phyloP scores from a whole-genome alignment of 495 filamentous ascomycete genomes.

The Aspergillus ostianus region DNA sequence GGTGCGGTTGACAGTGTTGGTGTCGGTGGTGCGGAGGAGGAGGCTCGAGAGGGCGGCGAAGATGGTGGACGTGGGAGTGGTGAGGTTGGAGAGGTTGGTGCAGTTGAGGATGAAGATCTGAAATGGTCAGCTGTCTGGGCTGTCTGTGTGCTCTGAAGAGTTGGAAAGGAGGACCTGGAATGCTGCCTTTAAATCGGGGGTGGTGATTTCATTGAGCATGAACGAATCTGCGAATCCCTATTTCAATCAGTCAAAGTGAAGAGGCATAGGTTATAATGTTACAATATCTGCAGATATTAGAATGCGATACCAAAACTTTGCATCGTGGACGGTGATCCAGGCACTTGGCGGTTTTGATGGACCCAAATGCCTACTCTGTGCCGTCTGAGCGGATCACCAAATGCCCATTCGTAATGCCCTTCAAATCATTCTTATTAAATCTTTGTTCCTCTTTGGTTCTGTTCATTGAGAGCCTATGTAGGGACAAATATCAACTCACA shows the following conservation, averaged over 20 bases:
- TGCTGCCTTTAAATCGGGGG: background rate
- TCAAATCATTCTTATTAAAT: too few relatives aligned
- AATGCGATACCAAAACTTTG: background rate
- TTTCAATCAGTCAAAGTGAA: background rate
- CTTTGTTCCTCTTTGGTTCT: too few relatives aligned
- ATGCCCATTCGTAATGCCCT: background rate
- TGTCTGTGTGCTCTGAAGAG: too few relatives aligned
- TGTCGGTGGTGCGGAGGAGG: background rate
- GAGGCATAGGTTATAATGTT: background rate
- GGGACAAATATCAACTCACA: too few relatives aligned
- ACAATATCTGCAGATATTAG: background rate
- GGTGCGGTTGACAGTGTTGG: background rate
- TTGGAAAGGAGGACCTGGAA: background rate
- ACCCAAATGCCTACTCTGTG: background rate
- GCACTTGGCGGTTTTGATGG: background rate
- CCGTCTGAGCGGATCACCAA: background rate
- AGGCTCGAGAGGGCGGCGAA: background rate
- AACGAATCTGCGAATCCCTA: background rate
- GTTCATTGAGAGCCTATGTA: too few relatives aligned
- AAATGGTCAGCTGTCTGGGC: too few relatives aligned
- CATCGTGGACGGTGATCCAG: background rate
- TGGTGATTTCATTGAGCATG: background rate
- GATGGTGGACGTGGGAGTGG: background rate
- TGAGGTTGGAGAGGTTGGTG: background rate
- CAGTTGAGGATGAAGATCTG: background rate